Base-by-base conservation (phyloP, 371 early-diverging fungal genomes). In the Nosema muscidifuracis region DNA sequence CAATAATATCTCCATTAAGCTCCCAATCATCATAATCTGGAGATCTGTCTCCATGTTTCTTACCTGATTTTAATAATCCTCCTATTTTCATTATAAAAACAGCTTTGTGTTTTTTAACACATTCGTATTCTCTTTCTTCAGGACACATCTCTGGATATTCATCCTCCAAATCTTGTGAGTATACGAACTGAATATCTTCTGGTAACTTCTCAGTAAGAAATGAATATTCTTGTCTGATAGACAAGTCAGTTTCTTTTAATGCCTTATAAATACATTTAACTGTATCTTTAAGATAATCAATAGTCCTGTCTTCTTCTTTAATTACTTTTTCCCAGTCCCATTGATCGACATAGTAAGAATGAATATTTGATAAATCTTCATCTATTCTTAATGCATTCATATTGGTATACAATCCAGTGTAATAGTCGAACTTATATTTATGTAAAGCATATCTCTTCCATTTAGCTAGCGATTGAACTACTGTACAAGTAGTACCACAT, bases 21-120 rank as follows among this genome's bases (percentile, higher is more conserved):
- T 61, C 47, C 77, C 77, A 77, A 33, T 77, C 77, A 68, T 77
- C 77, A 69, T 77, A 77, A 77, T 77, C 77, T 26, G 77, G 74
- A 18, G 77, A 67, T 43, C 77, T 61, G 20, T 22, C 34, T 74
- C 67, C 73, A 58, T 77, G 77, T 2, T n/a, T 34, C 22, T 51
- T 33, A 16, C 77, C 77, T 28, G 74, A 67, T 38, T 44, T 57
- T 18, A 77, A 36, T 3, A 38, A 20, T 34, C 60, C 31, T 26
- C 77, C 77, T 33, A 77, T 64, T 38, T 64, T 55, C 24, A 74
- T 73, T 7, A 77, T 33, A 53, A 77, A 77, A 26, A 77, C 62
- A 40, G 77, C 63, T 22, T 62, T 62, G 36, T 74, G 18, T 60
- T 77, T 31, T 56, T 74, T 68, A 18, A 40, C 40, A 40, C 34